Evolutionary conservation across 345 rosid species (phyloP).

Genomic region (Hevea brasiliensis): DNA sequence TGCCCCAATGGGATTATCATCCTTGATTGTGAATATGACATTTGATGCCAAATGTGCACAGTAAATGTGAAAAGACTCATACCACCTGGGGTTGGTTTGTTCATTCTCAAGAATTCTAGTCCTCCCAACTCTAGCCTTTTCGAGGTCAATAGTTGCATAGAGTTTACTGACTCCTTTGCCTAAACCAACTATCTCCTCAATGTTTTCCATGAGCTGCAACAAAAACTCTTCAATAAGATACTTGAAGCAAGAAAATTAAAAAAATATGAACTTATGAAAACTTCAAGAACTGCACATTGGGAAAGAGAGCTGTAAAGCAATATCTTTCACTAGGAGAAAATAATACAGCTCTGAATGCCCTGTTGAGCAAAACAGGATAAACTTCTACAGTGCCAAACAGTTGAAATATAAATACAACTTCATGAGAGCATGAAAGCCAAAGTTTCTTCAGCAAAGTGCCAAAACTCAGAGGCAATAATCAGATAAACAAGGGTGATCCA

Average conservation of each 20-base stretch:
- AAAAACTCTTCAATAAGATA: slow-evolving; percentile 20
- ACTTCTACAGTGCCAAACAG: too few relatives aligned
- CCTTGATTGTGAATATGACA: slow-evolving; percentile 86
- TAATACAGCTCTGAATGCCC: too few relatives aligned
- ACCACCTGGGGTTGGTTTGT: slow-evolving; percentile 65
- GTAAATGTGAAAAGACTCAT: slow-evolving; percentile 90
- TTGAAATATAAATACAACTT: neutral
- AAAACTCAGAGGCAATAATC: slow-evolving; percentile 8
- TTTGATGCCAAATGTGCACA: slow-evolving; percentile 83
- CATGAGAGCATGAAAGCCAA: neutral
- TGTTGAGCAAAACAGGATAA: too few relatives aligned
- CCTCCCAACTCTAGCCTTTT: slow-evolving; percentile 91
- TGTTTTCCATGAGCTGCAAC: slow-evolving; percentile 65
- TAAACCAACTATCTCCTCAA: slow-evolving; percentile 72
- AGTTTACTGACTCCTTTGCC: slow-evolving; percentile 73
- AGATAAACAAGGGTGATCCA: neutral
- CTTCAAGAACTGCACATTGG: neutral
- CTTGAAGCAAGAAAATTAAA: neutral
- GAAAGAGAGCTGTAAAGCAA: neutral
- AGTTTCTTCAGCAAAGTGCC: neutral
- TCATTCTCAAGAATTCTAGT: slow-evolving; percentile 68
- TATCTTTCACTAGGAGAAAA: neutral
- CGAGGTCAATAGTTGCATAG: slow-evolving; percentile 86
- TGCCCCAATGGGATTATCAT: slow-evolving; percentile 85
- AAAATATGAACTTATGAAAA: neutral